A percentile compares a stretch with the other conserved stretches of the same genome.
phyloP scores from a whole-genome alignment of 352 stramenopile genomes.

The Phytophthora chlamydospora region DNA sequence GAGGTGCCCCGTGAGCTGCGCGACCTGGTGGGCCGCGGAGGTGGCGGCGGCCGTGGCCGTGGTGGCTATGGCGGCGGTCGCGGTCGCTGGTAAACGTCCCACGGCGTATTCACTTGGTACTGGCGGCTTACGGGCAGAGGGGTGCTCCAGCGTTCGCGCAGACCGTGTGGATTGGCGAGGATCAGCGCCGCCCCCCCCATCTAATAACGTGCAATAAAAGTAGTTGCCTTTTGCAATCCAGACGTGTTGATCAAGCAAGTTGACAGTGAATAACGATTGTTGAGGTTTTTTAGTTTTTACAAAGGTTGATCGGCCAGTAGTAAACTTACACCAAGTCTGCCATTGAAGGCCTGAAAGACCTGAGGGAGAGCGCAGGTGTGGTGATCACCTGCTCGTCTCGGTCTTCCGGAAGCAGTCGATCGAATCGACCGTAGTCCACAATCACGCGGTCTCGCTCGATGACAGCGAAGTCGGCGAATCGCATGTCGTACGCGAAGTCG shows the following conservation, averaged over 20 bases:
- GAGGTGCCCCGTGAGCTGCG: constrained; percentile 88
- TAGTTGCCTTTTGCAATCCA: not conserved
- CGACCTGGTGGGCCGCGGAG: constrained; percentile 66
- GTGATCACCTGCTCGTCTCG: constrained; percentile 32
- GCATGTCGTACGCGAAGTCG: constrained; percentile 83
- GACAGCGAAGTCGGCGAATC: constrained; percentile 79
- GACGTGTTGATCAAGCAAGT: too few species aligned
- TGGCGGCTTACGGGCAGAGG: constrained; percentile 8
- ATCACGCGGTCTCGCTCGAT: constrained; percentile 68
- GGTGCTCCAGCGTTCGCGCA: not conserved
- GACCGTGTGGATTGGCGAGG: constrained; percentile 10
- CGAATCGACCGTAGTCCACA: constrained; percentile 77
- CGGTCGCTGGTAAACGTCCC: constrained; percentile 56
- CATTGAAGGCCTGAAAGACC: constrained; percentile 17
- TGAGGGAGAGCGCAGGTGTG: constrained; percentile 28
- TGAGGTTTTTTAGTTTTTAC: not conserved
- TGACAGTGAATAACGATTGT: too few species aligned
- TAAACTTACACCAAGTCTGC: constrained; percentile 25
- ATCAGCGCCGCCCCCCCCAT: constrained; percentile 10
- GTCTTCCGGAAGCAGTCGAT: constrained; percentile 51
- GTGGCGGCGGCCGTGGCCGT: constrained; percentile 64
- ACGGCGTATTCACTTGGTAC: constrained; percentile 12
- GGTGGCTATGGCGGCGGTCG: constrained; percentile 57
- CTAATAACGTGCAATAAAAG: constrained; percentile 33
- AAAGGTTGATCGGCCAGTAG: not conserved